Conservation (phyloP, 345 rosid genomes). For the Adansonia digitata region DNA sequence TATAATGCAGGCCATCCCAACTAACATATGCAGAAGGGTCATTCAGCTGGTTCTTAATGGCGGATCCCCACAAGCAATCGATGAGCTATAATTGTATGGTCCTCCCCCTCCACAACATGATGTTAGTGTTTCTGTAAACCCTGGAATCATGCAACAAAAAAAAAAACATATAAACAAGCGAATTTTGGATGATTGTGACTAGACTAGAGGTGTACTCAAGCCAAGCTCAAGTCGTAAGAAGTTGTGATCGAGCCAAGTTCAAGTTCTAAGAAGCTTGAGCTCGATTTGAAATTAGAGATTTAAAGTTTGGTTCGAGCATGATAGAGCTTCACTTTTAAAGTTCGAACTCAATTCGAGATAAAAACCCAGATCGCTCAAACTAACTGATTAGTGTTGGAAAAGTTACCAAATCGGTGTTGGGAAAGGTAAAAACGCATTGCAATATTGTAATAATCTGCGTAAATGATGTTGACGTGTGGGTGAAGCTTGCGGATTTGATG, state of each 20-base stretch:
- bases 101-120: conserved; percentile 51
- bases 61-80: conserved; percentile 20
- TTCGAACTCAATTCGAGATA: too few species aligned
- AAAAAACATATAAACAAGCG: neutral
- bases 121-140: conserved; percentile 23
- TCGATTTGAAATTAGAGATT: too few species aligned
- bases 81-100: conserved; percentile 34
- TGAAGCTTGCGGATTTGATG: conserved; percentile 18
- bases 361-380: too few species aligned
- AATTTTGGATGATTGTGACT: neutral
- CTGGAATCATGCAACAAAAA: conserved; percentile 14
- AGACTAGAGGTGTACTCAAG: too few species aligned
- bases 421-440: conserved; percentile 19
- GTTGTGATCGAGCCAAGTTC: too few species aligned
- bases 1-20: conserved; percentile 50
- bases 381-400: too few species aligned
- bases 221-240: too few species aligned
- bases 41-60: conserved; percentile 23
- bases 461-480: conserved; percentile 30
- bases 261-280: too few species aligned
- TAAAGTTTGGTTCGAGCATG: too few species aligned
- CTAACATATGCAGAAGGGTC: conserved; percentile 30
- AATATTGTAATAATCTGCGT: conserved; percentile 39
- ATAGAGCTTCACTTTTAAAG: too few species aligned
- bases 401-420: conserved; percentile 34